Percentiles rank a stretch among this genome's conserved stretches.
Conservation (phyloP, 2,329 filamentous ascomycete genomes). For the Incumbomyces delicatus region DNA sequence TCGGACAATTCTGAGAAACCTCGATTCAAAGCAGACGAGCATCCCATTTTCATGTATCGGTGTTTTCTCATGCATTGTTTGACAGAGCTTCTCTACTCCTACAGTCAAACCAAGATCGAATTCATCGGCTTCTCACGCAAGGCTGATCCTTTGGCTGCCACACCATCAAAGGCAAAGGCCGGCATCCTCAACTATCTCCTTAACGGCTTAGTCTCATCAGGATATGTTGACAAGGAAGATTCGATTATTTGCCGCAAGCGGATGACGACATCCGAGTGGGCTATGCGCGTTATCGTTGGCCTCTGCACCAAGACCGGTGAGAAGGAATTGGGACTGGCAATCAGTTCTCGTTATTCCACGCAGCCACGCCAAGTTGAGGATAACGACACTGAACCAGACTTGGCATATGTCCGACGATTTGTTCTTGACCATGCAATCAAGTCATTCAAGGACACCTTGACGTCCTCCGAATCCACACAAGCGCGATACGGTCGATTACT, state of each 20-base stretch:
- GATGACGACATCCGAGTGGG: conserved; percentile 71
- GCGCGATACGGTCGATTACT: conserved; percentile 80
- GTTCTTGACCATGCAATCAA: conserved; percentile 88
- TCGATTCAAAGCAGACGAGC: conserved; percentile 80
- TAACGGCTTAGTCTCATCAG: conserved; percentile 62
- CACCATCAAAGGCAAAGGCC: conserved; percentile 87
- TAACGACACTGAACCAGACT: conserved; percentile 68
- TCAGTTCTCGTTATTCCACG: conserved; percentile 27
- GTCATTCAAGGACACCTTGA: conserved; percentile 78
- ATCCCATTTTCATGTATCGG: conserved; percentile 92
- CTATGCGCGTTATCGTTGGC: conserved; percentile 75
- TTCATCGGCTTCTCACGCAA: conserved; percentile 99
- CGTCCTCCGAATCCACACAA: conserved; percentile 70
- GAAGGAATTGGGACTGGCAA: conserved; percentile 37
- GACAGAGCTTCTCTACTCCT: conserved; percentile 79
- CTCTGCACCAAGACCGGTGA: conserved; percentile 83
- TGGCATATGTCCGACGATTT: conserved; percentile 88
- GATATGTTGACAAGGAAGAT: conserved; percentile 52
- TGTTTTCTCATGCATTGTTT: conserved; percentile 91
- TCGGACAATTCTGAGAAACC: conserved; percentile 60
- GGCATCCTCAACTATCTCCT: conserved; percentile 90
- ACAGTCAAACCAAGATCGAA: conserved; percentile 91
- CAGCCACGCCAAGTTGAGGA: conserved; percentile 36
- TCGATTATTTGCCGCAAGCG: conserved; percentile 74
- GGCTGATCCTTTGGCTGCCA: conserved; percentile 69